Conservation (phyloP, 1,284 basidiomycete genomes). For the Sporisorium scitamineum region DNA sequence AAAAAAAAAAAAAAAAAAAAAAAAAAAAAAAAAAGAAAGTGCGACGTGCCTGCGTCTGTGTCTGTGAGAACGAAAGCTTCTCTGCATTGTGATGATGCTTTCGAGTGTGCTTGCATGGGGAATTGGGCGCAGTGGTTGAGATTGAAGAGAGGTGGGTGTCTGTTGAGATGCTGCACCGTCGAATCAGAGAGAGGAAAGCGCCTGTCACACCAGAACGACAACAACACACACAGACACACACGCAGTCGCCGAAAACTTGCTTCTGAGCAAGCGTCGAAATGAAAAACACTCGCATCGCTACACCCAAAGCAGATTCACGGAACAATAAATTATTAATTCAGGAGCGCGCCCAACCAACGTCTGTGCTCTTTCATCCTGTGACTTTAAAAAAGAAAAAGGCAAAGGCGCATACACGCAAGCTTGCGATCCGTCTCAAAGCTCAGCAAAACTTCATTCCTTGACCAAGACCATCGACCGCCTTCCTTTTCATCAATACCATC, state of each 20-base stretch:
- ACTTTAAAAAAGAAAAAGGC: conserved; percentile 3
- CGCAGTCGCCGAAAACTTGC: neutral
- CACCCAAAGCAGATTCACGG: neutral
- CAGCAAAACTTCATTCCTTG: conserved; percentile 3
- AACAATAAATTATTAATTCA: neutral
- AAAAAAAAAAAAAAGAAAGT: too few species aligned
- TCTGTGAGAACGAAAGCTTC: neutral
- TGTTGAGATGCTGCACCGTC: too few species aligned
- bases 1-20: too few species aligned
- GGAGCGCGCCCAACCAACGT: neutral
- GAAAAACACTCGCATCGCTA: neutral
- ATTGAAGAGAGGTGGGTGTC: too few species aligned
- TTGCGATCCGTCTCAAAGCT: neutral
- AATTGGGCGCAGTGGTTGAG: neutral
- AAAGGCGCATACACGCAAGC: conserved; percentile 1
- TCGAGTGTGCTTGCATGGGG: neutral
- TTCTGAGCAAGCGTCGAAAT: neutral
- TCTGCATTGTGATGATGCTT: neutral
- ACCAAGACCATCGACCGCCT: neutral
- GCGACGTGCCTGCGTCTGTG: neutral
- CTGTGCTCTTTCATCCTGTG: neutral
- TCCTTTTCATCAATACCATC: neutral
- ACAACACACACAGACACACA: too few species aligned
- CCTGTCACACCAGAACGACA: too few species aligned
- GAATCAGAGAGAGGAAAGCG: too few species aligned